phyloP scores from a whole-genome alignment of 495 filamentous ascomycete species.

The Lasiosphaeria ovina region DNA sequence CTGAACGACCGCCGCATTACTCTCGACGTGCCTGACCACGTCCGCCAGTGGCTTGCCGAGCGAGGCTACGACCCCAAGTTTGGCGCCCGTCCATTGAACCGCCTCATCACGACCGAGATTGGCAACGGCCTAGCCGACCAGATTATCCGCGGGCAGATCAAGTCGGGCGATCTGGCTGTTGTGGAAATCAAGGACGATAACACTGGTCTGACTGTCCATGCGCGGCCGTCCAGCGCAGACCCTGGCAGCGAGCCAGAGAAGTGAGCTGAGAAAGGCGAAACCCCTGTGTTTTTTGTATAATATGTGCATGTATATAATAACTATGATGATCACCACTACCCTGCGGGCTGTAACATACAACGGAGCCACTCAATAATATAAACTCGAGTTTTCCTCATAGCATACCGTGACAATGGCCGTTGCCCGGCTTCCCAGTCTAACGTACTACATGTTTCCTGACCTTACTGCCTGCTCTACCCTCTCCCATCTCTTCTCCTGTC shows the following conservation, averaged over 20 bases:
- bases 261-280: background rate
- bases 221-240: background rate
- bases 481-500: too few relatives aligned
- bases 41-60: constrained; percentile 82
- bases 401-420: too few relatives aligned
- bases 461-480: too few relatives aligned
- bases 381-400: too few relatives aligned
- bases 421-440: too few relatives aligned
- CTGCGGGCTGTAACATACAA: too few relatives aligned
- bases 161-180: constrained; percentile 65
- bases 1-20: constrained; percentile 83
- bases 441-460: too few relatives aligned
- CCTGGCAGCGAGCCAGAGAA: background rate
- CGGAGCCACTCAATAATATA: too few relatives aligned
- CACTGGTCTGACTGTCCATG: constrained; percentile 46
- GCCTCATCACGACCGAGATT: constrained; percentile 84
- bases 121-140: constrained; percentile 84
- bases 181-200: constrained; percentile 62
- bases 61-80: constrained; percentile 87
- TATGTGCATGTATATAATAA: too few relatives aligned
- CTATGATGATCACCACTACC: too few relatives aligned
- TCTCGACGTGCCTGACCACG: constrained; percentile 65
- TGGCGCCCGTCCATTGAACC: constrained; percentile 90
- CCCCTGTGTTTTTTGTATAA: background rate
- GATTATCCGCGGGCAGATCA: constrained; percentile 84